These are phyloP conservation scores for Pochonia chlamydosporia DNA, from an alignment of 2,329 filamentous ascomycete genomes.

Conservation along the genomic window DNA sequence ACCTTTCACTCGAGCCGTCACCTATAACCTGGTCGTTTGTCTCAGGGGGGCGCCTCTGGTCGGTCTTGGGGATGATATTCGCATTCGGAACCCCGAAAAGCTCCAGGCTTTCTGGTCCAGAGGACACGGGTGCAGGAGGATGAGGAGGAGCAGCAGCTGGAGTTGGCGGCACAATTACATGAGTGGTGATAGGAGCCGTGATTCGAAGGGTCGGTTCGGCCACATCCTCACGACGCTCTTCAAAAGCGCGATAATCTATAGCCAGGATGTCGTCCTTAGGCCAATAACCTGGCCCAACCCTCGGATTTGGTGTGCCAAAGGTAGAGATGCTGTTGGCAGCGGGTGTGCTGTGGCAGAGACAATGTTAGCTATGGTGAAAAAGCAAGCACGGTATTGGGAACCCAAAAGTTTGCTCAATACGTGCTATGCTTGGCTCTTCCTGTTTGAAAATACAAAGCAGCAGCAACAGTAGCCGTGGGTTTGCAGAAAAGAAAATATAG, in stretches of 20 bases:
- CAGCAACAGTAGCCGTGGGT: too few species aligned
- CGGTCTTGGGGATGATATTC: neutral
- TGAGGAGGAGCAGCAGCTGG: neutral
- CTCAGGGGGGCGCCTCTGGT: neutral
- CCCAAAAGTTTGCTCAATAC: too few species aligned
- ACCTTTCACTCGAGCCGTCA: constrained; percentile 4
- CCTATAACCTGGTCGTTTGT: neutral
- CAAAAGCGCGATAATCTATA: neutral
- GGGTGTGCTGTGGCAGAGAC: neutral
- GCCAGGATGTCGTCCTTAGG: neutral
- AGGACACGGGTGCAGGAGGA: neutral
- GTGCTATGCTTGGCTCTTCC: too few species aligned
- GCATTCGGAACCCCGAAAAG: neutral
- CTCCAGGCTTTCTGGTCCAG: neutral
- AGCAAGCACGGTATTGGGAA: too few species aligned
- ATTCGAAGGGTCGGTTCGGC: neutral
- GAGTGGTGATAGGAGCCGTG: neutral
- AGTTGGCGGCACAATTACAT: neutral
- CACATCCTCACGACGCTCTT: neutral
- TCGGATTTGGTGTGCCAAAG: neutral
- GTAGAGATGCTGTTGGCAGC: neutral
- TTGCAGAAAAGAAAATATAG: too few species aligned
- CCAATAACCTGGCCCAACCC: neutral
- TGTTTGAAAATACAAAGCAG: too few species aligned
- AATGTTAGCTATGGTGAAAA: too few species aligned